Conservation (phyloP, 1,139 yeast genomes). For the Saccharomyces pastorianus region DNA sequence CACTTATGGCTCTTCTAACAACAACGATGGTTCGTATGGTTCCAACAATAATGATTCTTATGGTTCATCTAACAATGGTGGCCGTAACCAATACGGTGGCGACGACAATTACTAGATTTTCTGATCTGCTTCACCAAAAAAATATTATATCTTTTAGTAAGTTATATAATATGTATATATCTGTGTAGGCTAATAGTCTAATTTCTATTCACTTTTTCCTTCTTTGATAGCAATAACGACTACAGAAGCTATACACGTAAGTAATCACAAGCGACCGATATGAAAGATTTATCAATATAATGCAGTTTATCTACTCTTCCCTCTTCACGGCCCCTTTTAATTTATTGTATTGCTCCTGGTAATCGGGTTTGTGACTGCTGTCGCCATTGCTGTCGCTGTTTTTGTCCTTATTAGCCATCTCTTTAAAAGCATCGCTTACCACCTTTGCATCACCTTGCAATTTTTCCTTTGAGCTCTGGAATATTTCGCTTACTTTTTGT, state of each 20-base stretch:
- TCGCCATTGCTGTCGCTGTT: conserved; percentile 6
- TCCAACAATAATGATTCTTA: too few species aligned
- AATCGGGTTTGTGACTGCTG: conserved; percentile 5
- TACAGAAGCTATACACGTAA: too few species aligned
- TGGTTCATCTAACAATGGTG: neutral
- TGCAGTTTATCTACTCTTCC: neutral
- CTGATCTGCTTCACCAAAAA: neutral
- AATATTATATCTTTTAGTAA: neutral
- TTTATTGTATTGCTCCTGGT: conserved; percentile 10
- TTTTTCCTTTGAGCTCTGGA: conserved; percentile 18
- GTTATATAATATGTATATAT: neutral
- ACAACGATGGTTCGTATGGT: too few species aligned
- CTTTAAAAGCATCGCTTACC: conserved; percentile 14
- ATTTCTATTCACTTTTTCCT: neutral
- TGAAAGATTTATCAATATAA: too few species aligned
- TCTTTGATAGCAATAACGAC: neutral
- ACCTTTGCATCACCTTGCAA: conserved; percentile 16
- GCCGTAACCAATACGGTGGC: neutral
- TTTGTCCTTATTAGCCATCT: conserved; percentile 11
- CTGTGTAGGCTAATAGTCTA: neutral
- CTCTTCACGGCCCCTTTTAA: conserved; percentile 12
- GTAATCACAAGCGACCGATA: too few species aligned
- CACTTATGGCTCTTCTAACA: too few species aligned
- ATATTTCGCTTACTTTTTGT: conserved; percentile 12
- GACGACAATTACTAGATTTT: neutral